These are phyloP conservation scores for Dittrichia graveolens DNA, from an alignment of 129 eudicot genomes.

Conservation along the genomic window DNA sequence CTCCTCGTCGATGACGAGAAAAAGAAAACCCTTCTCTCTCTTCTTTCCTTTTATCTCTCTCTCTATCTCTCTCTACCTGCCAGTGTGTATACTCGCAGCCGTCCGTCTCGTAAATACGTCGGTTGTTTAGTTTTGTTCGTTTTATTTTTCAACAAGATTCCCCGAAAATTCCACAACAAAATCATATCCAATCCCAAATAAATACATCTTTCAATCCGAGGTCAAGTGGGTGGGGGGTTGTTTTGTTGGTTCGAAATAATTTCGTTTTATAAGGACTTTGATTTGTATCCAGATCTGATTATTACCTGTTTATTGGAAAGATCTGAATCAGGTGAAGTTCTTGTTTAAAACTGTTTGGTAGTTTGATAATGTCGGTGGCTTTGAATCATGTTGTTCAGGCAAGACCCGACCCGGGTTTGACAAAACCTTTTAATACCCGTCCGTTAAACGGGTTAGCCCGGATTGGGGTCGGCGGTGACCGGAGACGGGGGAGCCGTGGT, in stretches of 20 bases:
- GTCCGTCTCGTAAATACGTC: constrained; percentile 4
- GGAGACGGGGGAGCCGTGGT: constrained; percentile 24
- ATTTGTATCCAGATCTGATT: constrained; percentile 27
- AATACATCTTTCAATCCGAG: constrained; percentile 9
- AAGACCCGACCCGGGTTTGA: constrained; percentile 32
- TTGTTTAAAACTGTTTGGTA: neutral
- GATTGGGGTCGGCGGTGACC: constrained; percentile 33
- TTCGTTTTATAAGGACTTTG: neutral
- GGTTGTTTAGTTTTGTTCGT: constrained; percentile 19
- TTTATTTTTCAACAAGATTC: neutral
- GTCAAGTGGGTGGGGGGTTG: neutral
- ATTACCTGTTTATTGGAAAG: neutral
- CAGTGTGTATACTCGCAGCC: constrained; percentile 22
- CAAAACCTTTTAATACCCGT: neutral
- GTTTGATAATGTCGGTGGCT: constrained; percentile 62
- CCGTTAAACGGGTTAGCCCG: constrained; percentile 27
- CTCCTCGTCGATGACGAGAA: constrained; percentile 46
- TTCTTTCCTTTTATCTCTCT: constrained; percentile 20
- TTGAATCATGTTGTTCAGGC: constrained; percentile 48
- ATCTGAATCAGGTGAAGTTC: neutral
- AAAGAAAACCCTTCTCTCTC: constrained; percentile 8
- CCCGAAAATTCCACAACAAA: neutral
- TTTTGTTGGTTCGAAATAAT: neutral
- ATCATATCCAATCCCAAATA: neutral
- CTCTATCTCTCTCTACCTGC: constrained; percentile 1